Percentiles rank a stretch among this genome's conserved stretches.
phyloP scores from a whole-genome alignment of 208 protist genomes.

The Porcisia deanei region DNA sequence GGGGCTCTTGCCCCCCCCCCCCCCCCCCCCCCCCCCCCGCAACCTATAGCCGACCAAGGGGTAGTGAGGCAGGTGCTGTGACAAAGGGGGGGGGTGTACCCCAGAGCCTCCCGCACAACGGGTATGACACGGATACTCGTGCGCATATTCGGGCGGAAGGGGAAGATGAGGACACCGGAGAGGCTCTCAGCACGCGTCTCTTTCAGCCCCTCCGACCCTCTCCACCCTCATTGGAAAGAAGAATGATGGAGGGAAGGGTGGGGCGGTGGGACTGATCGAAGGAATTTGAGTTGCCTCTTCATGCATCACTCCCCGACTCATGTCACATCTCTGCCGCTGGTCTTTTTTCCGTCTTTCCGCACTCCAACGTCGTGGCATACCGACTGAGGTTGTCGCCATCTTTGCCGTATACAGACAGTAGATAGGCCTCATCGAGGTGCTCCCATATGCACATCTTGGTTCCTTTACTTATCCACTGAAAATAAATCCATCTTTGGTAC shows the following conservation, averaged over 20 bases:
- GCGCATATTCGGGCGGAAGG: neutral
- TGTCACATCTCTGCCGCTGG: neutral
- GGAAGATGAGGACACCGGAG: neutral
- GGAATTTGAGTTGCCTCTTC: too few relatives aligned
- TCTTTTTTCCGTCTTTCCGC: neutral
- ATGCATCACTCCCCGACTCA: neutral
- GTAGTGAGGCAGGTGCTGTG: neutral
- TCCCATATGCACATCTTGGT: too few relatives aligned
- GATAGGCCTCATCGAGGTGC: too few relatives aligned
- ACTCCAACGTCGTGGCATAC: neutral
- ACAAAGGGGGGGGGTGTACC: neutral
- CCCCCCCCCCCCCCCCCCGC: too few relatives aligned
- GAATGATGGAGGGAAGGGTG: neutral
- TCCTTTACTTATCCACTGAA: too few relatives aligned
- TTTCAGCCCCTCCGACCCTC: neutral
- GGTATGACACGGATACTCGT: neutral
- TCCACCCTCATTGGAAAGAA: neutral
- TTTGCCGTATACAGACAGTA: too few relatives aligned
- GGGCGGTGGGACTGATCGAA: neutral
- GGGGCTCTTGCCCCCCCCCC: neutral
- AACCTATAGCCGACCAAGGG: neutral
- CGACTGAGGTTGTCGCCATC: neutral
- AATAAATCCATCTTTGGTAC: too few relatives aligned
- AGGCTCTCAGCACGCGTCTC: neutral
- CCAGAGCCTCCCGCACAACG: neutral